phyloP scores from a whole-genome alignment of 2,329 filamentous ascomycete genomes.

The Aureobasidium leucospermi region DNA sequence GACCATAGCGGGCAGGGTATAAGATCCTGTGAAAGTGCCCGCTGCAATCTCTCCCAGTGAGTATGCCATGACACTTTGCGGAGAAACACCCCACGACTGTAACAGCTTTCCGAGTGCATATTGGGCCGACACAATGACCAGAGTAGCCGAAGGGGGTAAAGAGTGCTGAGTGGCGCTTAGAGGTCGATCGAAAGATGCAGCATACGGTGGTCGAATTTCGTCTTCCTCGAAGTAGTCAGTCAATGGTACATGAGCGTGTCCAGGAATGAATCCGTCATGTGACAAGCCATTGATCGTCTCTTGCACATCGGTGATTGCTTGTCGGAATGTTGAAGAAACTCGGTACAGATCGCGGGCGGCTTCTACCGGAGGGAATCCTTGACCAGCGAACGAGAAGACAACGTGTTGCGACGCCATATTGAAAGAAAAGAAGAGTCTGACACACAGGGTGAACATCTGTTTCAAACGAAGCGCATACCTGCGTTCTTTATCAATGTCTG shows the following conservation, averaged over 20 bases:
- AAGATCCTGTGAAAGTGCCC: background rate
- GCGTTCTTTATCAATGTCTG: background rate
- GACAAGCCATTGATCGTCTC: background rate
- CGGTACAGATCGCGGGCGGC: conserved; percentile 6
- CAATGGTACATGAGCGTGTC: background rate
- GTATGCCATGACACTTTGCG: background rate
- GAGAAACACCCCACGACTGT: background rate
- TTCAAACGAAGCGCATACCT: background rate
- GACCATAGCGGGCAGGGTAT: background rate
- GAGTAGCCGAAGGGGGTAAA: background rate
- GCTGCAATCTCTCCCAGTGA: background rate
- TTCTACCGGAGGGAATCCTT: background rate
- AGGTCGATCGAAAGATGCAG: background rate
- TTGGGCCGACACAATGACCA: background rate
- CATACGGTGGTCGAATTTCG: background rate
- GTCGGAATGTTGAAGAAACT: background rate
- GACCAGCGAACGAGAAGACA: conserved; percentile 1
- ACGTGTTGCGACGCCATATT: background rate
- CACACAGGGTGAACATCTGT: background rate
- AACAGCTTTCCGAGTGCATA: conserved; percentile 1
- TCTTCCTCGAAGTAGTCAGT: background rate
- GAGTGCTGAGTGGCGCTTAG: background rate
- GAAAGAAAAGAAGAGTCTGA: background rate
- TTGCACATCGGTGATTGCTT: background rate
- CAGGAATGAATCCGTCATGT: background rate